Conservation (phyloP, 352 stramenopile species). For the Phytopythium boreale region DNA sequence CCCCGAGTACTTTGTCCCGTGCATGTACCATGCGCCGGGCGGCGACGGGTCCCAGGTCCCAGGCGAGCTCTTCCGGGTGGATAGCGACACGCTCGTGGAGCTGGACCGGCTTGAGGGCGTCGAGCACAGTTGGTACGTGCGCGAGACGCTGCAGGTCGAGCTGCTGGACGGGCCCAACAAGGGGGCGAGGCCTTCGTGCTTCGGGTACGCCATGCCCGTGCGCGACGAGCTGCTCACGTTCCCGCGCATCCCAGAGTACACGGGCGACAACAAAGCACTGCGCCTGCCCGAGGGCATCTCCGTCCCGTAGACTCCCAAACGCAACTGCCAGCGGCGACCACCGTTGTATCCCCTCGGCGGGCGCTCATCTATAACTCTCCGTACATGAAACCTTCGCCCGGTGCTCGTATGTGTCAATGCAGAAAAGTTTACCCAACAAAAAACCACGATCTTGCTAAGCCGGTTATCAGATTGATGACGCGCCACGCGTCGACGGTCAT, state of each 20-base stretch:
- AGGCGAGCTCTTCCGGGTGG: slow-evolving; percentile 65
- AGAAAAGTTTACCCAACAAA: too few species aligned
- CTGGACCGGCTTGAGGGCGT: slow-evolving; percentile 65
- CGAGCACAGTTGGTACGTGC: slow-evolving; percentile 39
- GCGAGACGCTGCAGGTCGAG: slow-evolving; percentile 42
- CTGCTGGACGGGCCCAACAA: slow-evolving; percentile 22
- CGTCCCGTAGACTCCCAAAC: background rate
- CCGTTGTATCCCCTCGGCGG: too few species aligned
- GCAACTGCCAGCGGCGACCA: too few species aligned
- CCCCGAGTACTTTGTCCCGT: slow-evolving; percentile 59
- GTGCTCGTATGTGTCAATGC: too few species aligned
- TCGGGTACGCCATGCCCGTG: slow-evolving; percentile 41
- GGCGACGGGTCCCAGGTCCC: slow-evolving; percentile 33
- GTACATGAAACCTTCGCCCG: too few species aligned
- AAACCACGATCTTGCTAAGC: too few species aligned
- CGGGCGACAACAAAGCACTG: slow-evolving; percentile 19
- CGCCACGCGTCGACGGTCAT: background rate
- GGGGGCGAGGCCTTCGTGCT: slow-evolving; percentile 18
- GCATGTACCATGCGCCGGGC: slow-evolving; percentile 43
- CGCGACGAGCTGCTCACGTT: slow-evolving; percentile 33
- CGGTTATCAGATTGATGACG: background rate
- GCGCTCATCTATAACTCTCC: too few species aligned
- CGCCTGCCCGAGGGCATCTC: slow-evolving; percentile 21
- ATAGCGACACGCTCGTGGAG: slow-evolving; percentile 44
- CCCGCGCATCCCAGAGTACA: slow-evolving; percentile 35